Evolutionary conservation across 306 rosid species (phyloP), one percentile per base, ranked within the genome.

Genomic region (Quercus mongolica): DNA sequence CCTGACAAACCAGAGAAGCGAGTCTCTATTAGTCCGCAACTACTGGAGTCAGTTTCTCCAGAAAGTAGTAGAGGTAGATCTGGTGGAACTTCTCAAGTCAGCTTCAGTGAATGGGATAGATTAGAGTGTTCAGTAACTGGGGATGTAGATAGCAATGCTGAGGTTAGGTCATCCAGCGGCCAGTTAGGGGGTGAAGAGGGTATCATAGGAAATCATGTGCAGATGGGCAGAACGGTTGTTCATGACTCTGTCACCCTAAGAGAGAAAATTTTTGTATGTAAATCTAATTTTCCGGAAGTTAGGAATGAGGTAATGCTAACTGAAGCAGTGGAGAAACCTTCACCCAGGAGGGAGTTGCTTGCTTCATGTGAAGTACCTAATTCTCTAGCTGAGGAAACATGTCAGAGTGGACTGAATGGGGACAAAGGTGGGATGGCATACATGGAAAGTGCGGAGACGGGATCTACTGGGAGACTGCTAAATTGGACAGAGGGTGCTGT

Each of bases 11-110:
- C 77, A 63, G 88, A 83, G 79, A 91, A 93, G 83, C 91, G 76
- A 73, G 71, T 84, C 57, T 85, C 91, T 83, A 61, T 88, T 51
- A 91, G 94, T 79, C 92, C 89, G n/a, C 91, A 75, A 76, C 79
- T 80, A 75, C 72, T 76, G n/a, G 89, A 89, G 51, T 83, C 86
- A 63, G 85, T 75, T 71, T 85, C 92, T 56, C 92, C 81, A 28
- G 88, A 88, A 73, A 77, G 73, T 72, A 63, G 52, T 83, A 68
- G 85, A 19, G 79, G 78, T 83, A 87, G 83, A 82, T 80, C 87
- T 44, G 83, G 85, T 82, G 87, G 88, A 81, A 57, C 83, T 33
- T 59, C 89, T 82, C 87, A 83, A 80, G 52, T 78, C 76, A 81
- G 83, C 83, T 71, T 71, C 54, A 56, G 73, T 58, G 85, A 88